Evolutionary conservation across 2,329 filamentous ascomycete genomes (phyloP), one percentile per base, ranked within the genome.

Genomic region (Bisporella sp.): DNA sequence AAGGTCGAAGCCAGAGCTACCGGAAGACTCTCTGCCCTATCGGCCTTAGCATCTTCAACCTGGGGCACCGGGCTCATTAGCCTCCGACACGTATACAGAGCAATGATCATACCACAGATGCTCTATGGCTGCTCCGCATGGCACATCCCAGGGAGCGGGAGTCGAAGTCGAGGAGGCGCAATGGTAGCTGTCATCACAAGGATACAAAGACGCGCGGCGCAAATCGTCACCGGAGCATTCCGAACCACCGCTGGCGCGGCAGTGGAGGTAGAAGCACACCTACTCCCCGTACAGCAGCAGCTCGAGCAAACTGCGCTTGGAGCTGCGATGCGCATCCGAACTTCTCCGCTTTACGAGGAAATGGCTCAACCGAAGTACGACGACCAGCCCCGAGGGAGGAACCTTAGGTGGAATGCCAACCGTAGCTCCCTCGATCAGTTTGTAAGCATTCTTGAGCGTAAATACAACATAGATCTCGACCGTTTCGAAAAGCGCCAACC

Each of bases 91-190:
- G 39, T 48, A 32, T 48, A 48, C 31, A 42, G 60, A 54, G 63
- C 54, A 41, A 59, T 64, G 6, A 50, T 61, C 66, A 21, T 62
- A 39, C 35, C 57, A 4, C 57, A 66, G 52, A 57, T 68, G 31
- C 57, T 67, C 31, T 68, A 62, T 45, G 55, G 58, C 5, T 61
- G 58, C 49, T 62, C 57, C 21, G 57, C 58, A 41, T 67, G 51
- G 63, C 37, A 50, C 33, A 49, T 47, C 43, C 49, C 41, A 31
- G 32, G 35, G 35, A 41, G n/a, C 46, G 31, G 41, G 31, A 28
- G 21, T n/a, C 40, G 29, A 50, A 39, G 31, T 4, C 28, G 43
- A 41, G 35, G 33, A 6, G 31, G 35, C 35, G 35, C n/a, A n/a
- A 39, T 39, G n/a, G 35, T 39, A 8, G 21, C 48, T 29, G 44